phyloP scores from a whole-genome alignment of 345 rosid genomes.

The Passiflora organensis region DNA sequence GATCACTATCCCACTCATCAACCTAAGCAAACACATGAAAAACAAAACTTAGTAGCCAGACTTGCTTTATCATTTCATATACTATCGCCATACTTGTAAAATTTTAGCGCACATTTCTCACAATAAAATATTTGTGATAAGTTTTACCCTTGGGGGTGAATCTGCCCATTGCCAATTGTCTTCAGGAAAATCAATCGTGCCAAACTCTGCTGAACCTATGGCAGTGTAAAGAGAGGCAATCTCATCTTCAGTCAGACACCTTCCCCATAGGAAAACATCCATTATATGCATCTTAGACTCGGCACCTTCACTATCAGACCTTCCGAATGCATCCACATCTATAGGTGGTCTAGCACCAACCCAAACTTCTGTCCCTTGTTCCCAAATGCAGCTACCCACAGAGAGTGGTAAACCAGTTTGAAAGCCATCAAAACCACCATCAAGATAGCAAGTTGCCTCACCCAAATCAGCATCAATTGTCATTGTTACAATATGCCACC shows the following conservation, averaged over 20 bases:
- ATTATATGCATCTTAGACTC: constrained; percentile 98
- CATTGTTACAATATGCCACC: constrained; percentile 99
- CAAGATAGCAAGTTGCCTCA: constrained; percentile 94
- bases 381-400: constrained; percentile 71
- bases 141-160: constrained; percentile 86
- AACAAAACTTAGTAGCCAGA: neutral
- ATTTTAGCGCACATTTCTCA: too few relatives aligned
- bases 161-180: constrained; percentile 99
- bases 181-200: constrained; percentile 74
- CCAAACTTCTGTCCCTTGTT: constrained; percentile 88
- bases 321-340: constrained; percentile 91
- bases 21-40: constrained; percentile 40
- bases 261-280: constrained; percentile 99
- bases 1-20: constrained; percentile 99
- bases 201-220: constrained; percentile 61
- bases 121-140: too few relatives aligned
- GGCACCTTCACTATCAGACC: constrained; percentile 98
- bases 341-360: constrained; percentile 91
- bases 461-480: constrained; percentile 90
- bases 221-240: constrained; percentile 74
- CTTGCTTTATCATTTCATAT: too few relatives aligned
- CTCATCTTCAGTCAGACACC: constrained; percentile 94
- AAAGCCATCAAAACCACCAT: constrained; percentile 95
- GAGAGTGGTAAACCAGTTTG: constrained; percentile 67
- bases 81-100: too few relatives aligned